Evolutionary conservation across 768 basidiomycete species (phyloP).

Genomic region (Russula sp.): DNA sequence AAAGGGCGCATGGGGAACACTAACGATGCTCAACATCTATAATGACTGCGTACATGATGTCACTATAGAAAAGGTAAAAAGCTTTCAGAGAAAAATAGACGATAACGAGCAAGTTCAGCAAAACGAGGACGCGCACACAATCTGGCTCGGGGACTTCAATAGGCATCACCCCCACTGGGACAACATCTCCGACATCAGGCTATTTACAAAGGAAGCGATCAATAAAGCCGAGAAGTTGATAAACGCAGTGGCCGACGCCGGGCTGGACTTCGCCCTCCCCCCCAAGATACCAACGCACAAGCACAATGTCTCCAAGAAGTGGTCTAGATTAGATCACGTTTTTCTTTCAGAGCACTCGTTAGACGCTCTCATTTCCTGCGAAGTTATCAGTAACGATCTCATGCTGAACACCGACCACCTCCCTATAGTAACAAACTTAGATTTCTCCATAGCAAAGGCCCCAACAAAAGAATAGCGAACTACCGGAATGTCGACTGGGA

Average conservation of each 20-base stretch:
- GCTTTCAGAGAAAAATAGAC: not conserved
- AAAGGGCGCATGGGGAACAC: not conserved
- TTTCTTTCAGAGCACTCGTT: not conserved
- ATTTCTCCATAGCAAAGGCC: not conserved
- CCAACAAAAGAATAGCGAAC: not conserved
- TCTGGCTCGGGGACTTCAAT: not conserved
- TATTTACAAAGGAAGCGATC: no score
- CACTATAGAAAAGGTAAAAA: not conserved
- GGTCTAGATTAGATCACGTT: not conserved
- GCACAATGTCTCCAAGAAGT: not conserved
- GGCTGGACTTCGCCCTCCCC: not conserved
- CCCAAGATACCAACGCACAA: not conserved
- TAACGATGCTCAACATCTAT: not conserved
- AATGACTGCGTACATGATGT: no score
- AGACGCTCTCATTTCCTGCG: not conserved
- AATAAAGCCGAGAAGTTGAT: not conserved
- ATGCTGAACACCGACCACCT: not conserved
- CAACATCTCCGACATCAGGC: not conserved
- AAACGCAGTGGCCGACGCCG: not conserved
- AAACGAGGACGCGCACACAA: rapidly evolving
- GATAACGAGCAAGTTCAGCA: rapidly evolving
- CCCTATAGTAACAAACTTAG: not conserved
- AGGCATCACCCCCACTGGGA: not conserved
- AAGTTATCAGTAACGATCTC: not conserved
- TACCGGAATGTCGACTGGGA: not conserved